These are phyloP conservation scores for Tephrocybe sp. DNA, from an alignment of 768 basidiomycete species.

Conservation along the genomic window DNA sequence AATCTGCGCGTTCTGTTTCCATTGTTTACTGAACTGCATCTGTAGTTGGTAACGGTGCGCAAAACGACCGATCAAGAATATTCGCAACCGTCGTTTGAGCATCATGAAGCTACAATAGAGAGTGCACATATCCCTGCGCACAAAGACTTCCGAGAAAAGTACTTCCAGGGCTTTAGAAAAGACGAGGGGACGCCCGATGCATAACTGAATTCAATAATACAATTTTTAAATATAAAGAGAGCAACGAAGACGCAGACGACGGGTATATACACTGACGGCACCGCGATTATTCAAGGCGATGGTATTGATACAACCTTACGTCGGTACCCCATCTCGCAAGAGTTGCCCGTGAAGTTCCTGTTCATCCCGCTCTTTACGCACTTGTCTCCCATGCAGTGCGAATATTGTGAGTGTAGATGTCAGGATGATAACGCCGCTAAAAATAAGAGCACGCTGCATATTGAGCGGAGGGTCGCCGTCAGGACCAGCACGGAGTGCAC, in stretches of 20 bases:
- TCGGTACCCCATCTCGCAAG: not conserved
- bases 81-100: conserved; percentile 55
- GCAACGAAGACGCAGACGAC: not conserved
- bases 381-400: conserved; percentile 58
- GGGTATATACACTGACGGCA: not conserved
- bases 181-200: conserved; percentile 1
- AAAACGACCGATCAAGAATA: conserved; percentile 52
- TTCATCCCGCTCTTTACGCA: conserved; percentile 61
- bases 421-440: conserved; percentile 55
- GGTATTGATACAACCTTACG: too few relatives aligned
- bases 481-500: conserved; percentile 61
- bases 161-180: conserved; percentile 78
- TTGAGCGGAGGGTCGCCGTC: conserved; percentile 68
- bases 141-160: conserved; percentile 84
- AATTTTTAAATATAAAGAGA: not conserved
- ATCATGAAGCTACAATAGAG: conserved; percentile 13
- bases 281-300: not conserved
- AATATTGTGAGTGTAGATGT: conserved; percentile 40
- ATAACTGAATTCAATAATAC: not conserved
- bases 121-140: conserved; percentile 71
- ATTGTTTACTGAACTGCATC: not conserved
- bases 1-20: not conserved
- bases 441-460: conserved; percentile 66
- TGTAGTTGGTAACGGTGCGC: conserved; percentile 85
- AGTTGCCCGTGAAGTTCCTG: conserved; percentile 33